phyloP scores from a whole-genome alignment of 495 filamentous ascomycete genomes.

The Hyaloscypha hepaticicola region DNA sequence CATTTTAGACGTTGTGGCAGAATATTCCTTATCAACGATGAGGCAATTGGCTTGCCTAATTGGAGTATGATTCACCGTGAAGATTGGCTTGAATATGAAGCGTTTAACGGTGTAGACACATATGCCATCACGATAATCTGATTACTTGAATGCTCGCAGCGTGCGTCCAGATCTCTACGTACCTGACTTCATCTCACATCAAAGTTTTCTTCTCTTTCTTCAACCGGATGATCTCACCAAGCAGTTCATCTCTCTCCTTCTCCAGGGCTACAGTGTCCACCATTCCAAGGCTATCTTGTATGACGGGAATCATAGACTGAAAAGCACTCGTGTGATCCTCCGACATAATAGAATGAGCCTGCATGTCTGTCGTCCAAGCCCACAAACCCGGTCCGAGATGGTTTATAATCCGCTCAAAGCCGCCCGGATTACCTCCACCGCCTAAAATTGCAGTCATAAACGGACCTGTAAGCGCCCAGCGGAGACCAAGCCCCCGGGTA shows the following conservation, averaged over 20 bases:
- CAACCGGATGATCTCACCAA: slow-evolving; percentile 13
- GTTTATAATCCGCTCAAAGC: slow-evolving; percentile 24
- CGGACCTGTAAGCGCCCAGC: background rate
- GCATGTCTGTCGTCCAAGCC: slow-evolving; percentile 27
- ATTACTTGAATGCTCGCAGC: too few relatives aligned
- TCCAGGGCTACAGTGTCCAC: slow-evolving; percentile 14
- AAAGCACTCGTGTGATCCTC: slow-evolving; percentile 7
- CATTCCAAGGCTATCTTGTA: background rate
- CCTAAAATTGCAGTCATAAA: slow-evolving; percentile 16
- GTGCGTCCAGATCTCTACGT: too few relatives aligned
- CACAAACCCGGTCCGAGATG: slow-evolving; percentile 21
- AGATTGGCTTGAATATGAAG: too few relatives aligned
- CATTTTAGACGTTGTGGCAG: too few relatives aligned
- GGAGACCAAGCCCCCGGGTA: slow-evolving; percentile 6
- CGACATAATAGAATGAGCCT: slow-evolving; percentile 6
- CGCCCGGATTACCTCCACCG: slow-evolving; percentile 22
- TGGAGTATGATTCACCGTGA: too few relatives aligned
- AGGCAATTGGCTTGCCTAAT: too few relatives aligned
- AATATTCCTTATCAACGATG: too few relatives aligned
- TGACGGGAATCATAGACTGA: slow-evolving; percentile 3
- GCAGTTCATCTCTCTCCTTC: slow-evolving; percentile 15
- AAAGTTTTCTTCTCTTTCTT: slow-evolving; percentile 6
- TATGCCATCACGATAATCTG: too few relatives aligned
- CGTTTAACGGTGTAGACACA: too few relatives aligned
- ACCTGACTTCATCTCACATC: slow-evolving; percentile 1